phyloP scores from a whole-genome alignment of 306 rosid species.

The Styphnolobium japonicum region DNA sequence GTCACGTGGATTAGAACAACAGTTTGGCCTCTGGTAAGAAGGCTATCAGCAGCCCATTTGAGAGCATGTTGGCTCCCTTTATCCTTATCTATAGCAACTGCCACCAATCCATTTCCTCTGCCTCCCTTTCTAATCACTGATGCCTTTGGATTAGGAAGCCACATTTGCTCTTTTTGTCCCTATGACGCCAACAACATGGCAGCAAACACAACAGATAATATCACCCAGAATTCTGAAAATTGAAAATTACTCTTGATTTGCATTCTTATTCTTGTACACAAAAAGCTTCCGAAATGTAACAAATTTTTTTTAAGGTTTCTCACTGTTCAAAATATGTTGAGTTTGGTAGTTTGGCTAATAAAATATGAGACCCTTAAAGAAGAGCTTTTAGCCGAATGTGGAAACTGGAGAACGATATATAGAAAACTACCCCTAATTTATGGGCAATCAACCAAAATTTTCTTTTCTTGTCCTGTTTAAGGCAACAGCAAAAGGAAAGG shows the following conservation, averaged over 20 bases:
- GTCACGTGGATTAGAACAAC: conserved; percentile 70
- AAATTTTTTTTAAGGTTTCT: too few species aligned
- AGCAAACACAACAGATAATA: background rate
- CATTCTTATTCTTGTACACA: background rate
- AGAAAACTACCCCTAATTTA: conserved; percentile 29
- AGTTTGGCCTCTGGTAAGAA: conserved; percentile 64
- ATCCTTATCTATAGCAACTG: conserved; percentile 74
- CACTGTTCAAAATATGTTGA: background rate
- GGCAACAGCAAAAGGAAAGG: background rate
- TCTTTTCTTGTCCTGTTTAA: conserved; percentile 27
- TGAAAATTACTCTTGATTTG: background rate
- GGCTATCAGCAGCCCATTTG: conserved; percentile 80
- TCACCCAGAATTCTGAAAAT: background rate
- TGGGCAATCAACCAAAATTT: conserved; percentile 37
- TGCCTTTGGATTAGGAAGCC: conserved; percentile 42
- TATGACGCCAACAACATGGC: too few species aligned
- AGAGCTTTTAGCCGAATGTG: background rate
- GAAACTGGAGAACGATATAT: conserved; percentile 25
- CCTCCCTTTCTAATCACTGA: conserved; percentile 35
- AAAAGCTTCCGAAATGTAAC: background rate
- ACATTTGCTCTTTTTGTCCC: conserved; percentile 43
- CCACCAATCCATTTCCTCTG: conserved; percentile 73
- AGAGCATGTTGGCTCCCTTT: conserved; percentile 84
- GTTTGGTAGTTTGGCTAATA: background rate
- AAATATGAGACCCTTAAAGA: background rate